Base-by-base conservation (phyloP, 169 alveolate species). In the Plasmodium gallinaceum region DNA sequence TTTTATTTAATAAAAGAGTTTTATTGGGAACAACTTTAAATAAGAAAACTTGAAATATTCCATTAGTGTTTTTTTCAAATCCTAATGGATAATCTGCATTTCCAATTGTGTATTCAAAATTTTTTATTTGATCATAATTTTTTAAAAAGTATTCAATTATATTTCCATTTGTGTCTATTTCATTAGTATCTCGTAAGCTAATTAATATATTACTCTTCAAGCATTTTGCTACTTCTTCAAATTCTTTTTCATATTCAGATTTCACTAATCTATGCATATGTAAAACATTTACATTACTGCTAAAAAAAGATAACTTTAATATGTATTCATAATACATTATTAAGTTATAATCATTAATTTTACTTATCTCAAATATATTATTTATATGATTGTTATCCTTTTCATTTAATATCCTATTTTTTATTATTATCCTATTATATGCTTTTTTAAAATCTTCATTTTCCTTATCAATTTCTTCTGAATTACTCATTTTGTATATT, bases 281-380 rank as follows among this genome's bases (percentile, higher is more conserved):
- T 61, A 83, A 43, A 18, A 83, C 85, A 71, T 83, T 83, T 45
- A 83, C 61, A 62, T 83, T 83, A 72, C 91, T 83, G 39, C 83
- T 83, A 22, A 83, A 83, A 60, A 52, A 83, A 20, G 51, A 9
- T 7, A 58, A n/a, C 39, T 83, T 83, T 6, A 83, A 51, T 10
- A 83, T 69, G 51, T 83, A 83, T 62, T 83, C 91, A 68, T 83
- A 83, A 46, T 83, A 54, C 83, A 69, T 83, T 14, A 83, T 60
- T 14, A 20, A 14, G 32, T 83, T 83, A 57, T 83, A 83, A 57
- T 83, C 91, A 7, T 24, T 83, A 12, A 83, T 62, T 16, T 72
- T 52, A 42, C 91, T 68, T 43, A 83, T 43, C 24, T 83, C 91
- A 18, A 83, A n/a, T 43, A 68, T 68, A 14, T 83, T 64, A 5